Evolutionary conservation across 2,329 filamentous ascomycete species (phyloP), one percentile per base, ranked within the genome.

Genomic region (Exophiala sideris): DNA sequence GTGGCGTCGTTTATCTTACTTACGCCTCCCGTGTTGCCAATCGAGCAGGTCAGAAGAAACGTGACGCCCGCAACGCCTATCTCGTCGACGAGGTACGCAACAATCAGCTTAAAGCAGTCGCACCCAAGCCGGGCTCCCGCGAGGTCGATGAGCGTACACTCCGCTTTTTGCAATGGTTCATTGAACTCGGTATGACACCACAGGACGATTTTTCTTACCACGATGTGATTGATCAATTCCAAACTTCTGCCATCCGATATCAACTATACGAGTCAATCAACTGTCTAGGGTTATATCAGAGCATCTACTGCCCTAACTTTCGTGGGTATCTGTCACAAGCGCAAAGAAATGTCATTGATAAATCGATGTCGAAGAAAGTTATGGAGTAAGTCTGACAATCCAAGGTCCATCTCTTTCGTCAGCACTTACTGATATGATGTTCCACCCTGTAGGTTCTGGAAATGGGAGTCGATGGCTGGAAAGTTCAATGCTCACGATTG

Each of bases 201-300:
- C 52, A 56, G 21, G 47, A 59, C 32, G 57, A 59, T 18, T 54
- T 57, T 44, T 54, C 50, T 9, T 57, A 59, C 40, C 57, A 59
- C 40, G 57, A 59, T 39, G 50, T 57, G 12, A 54, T 57, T 29
- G 54, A 57, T 41, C 57, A 59, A 42, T 59, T 59, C n/a, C 57
- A 59, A 18, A 59, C 57, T 11, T 40, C 46, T 1, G 57, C 57
- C 6, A 38, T 59, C 18, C 54, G 57, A 9, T 59, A 59, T 32
- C 57, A 59, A n/a, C 44, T 57, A n/a, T 59, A 57, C 21, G 57
- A 56, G 39, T 34, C 39, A 2, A 45, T 57, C 50, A 50, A 45
- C 20, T 33, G 32, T 18, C 41, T 57, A 11, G 54, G 54, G 2
- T 29, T 57, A 11, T 59, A 57, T 44, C 53, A 57, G 33, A 57